Conservation (phyloP, 2,329 filamentous ascomycete genomes). For the Passalora sequoiae region DNA sequence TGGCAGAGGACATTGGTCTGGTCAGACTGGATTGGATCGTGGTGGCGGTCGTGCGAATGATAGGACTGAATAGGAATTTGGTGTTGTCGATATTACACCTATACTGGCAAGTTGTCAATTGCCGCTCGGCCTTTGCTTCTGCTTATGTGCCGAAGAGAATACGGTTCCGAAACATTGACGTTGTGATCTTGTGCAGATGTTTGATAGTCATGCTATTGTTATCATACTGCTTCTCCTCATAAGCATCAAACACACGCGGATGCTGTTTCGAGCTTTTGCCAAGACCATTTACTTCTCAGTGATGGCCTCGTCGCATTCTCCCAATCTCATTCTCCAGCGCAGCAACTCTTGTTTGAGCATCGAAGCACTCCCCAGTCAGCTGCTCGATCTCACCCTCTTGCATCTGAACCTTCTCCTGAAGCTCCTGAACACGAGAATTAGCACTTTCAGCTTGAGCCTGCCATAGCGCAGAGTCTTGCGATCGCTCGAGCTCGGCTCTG, state of each 20-base stretch:
- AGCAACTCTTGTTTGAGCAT: neutral
- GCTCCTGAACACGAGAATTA: constrained; percentile 3
- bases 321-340: neutral
- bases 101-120: neutral
- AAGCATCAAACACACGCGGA: neutral
- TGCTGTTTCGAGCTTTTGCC: too few relatives aligned
- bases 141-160: neutral
- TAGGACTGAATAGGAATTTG: neutral
- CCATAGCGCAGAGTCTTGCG: constrained; percentile 8
- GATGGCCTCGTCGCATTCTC: neutral
- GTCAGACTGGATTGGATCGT: too few relatives aligned
- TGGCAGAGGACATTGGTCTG: too few relatives aligned
- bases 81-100: neutral
- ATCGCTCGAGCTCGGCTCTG: constrained; percentile 2
- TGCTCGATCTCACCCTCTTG: neutral
- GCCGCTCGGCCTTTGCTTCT: constrained; percentile 1
- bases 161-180: too few relatives aligned
- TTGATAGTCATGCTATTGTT: too few relatives aligned
- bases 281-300: too few relatives aligned
- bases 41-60: neutral
- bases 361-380: neutral
- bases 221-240: neutral
- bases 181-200: too few relatives aligned
- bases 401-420: constrained; percentile 3
- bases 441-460: neutral